Evolutionary conservation across 2,329 filamentous ascomycete species (phyloP).

Genomic region (Colletotrichum musae): DNA sequence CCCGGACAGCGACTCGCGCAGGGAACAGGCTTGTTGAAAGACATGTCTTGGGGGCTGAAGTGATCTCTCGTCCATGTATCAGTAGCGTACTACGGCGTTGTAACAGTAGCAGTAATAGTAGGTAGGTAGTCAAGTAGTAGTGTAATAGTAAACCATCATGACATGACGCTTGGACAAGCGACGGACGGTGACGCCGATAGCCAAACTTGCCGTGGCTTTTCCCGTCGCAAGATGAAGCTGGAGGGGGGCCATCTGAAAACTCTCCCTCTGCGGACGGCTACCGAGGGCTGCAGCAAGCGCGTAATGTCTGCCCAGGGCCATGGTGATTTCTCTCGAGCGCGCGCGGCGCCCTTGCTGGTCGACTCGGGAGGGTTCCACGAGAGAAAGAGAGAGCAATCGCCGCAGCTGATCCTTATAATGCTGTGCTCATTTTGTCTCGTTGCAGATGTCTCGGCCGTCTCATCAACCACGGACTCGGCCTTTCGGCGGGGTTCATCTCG

Average conservation of each 20-base stretch:
- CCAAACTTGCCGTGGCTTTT: conserved; percentile 8
- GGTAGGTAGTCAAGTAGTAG: too few relatives aligned
- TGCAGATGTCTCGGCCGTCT: conserved; percentile 37
- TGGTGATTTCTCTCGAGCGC: not conserved
- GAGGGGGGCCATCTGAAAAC: conserved; percentile 3
- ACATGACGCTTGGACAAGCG: conserved; percentile 17
- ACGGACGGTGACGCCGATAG: not conserved
- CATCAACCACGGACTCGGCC: conserved; percentile 26
- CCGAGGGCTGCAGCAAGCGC: conserved; percentile 19
- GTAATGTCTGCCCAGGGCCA: conserved; percentile 16
- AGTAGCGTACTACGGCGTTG: too few relatives aligned
- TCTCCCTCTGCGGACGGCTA: conserved; percentile 18
- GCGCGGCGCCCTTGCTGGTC: conserved; percentile 6
- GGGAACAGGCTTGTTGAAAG: conserved; percentile 35
- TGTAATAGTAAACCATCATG: not conserved
- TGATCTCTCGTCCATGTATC: not conserved
- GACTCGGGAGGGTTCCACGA: conserved; percentile 2
- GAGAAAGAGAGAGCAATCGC: conserved; percentile 1
- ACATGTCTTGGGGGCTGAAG: conserved; percentile 14
- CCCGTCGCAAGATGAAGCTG: not conserved
- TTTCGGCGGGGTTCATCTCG: conserved; percentile 35
- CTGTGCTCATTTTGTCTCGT: conserved; percentile 9
- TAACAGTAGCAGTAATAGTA: too few relatives aligned
- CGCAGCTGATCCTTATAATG: conserved; percentile 27
- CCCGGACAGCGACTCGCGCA: conserved; percentile 39